Evolutionary conservation across 108 stramenopile genomes (phyloP).

Genomic region (Nitzschia sp.): DNA sequence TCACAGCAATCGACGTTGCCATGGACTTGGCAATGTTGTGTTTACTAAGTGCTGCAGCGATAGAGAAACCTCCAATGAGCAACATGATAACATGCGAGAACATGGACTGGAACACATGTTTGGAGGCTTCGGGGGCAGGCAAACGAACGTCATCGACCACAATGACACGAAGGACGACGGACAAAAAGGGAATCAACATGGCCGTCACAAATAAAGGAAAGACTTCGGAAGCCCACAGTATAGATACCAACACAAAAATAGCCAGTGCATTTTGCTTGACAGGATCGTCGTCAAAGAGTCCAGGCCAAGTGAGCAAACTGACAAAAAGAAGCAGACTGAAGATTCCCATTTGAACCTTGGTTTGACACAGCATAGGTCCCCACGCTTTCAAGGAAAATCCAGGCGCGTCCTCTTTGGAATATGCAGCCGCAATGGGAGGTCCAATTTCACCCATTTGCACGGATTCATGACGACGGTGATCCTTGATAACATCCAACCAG

Average conservation of each 20-base stretch:
- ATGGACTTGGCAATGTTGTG: slow-evolving; percentile 16
- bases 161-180: slow-evolving; percentile 22
- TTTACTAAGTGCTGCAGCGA: slow-evolving; percentile 19
- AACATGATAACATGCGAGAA: slow-evolving; percentile 27
- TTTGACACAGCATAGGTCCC: not conserved
- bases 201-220: slow-evolving; percentile 22
- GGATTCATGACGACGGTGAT: slow-evolving; percentile 10
- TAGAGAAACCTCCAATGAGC: slow-evolving; percentile 17
- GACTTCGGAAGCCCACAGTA: slow-evolving; percentile 18
- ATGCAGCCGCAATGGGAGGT: not conserved
- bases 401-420: not conserved
- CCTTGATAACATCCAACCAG: slow-evolving; percentile 15
- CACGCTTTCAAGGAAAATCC: not conserved
- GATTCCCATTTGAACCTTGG: not conserved
- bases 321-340: slow-evolving; percentile 4
- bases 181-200: slow-evolving; percentile 13
- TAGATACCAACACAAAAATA: slow-evolving; percentile 16
- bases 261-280: slow-evolving; percentile 17
- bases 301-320: slow-evolving; percentile 5
- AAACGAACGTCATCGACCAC: slow-evolving; percentile 13
- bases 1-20: slow-evolving; percentile 5
- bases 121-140: slow-evolving; percentile 6
- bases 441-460: not conserved
- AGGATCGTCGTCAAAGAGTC: slow-evolving; percentile 22
- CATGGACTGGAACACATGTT: slow-evolving; percentile 13